These are phyloP conservation scores for Aphanocladium album DNA, from an alignment of 2,329 filamentous ascomycete species.

Conservation along the genomic window DNA sequence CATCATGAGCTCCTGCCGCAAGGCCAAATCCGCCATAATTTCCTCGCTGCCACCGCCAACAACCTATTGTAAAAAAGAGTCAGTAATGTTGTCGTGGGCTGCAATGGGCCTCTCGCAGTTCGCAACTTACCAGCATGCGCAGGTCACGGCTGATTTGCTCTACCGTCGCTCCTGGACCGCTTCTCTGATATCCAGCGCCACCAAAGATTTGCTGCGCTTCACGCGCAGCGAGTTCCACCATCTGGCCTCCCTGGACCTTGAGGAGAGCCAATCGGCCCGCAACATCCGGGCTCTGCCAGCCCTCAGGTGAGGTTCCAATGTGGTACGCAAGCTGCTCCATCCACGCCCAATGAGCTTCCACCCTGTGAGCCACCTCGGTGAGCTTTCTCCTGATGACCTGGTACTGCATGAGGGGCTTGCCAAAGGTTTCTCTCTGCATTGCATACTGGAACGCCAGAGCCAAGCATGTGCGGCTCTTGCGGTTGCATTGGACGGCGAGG, in stretches of 20 bases:
- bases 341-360: conserved; percentile 59
- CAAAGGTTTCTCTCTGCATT: conserved; percentile 51
- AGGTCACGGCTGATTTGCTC: conserved; percentile 51
- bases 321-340: conserved; percentile 57
- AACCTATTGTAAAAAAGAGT: conserved; percentile 34
- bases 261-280: conserved; percentile 27
- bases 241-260: conserved; percentile 46
- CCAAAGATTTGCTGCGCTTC: conserved; percentile 53
- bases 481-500: conserved; percentile 51
- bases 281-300: conserved; percentile 28
- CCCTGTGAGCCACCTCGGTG: conserved; percentile 51
- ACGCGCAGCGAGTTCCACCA: conserved; percentile 44
- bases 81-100: neutral
- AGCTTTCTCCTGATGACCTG: conserved; percentile 58
- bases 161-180: conserved; percentile 41
- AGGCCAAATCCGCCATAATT: conserved; percentile 46
- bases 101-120: no score
- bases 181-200: conserved; percentile 46
- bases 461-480: conserved; percentile 52
- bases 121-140: conserved; percentile 26
- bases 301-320: conserved; percentile 29
- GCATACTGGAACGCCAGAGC: conserved; percentile 50
- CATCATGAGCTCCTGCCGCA: conserved; percentile 39
- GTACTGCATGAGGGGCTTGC: conserved; percentile 50
- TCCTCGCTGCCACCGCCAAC: conserved; percentile 52